A percentile compares a stretch with the other conserved stretches of the same genome.
phyloP scores from a whole-genome alignment of 2,329 filamentous ascomycete species.

The Neonectria neomacrospora region DNA sequence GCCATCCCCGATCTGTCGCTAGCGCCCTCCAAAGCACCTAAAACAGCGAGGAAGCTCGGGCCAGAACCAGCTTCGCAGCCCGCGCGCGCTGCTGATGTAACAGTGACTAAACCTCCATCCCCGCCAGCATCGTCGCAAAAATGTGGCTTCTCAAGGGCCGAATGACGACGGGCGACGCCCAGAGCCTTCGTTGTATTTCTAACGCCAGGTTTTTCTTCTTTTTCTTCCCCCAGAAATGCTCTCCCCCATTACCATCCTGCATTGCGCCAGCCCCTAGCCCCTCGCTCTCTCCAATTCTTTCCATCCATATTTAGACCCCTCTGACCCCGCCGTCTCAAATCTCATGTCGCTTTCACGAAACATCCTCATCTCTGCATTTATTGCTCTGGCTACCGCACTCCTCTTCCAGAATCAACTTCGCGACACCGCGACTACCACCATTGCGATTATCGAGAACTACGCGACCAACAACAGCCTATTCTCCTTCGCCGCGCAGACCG shows the following conservation, averaged over 20 bases:
- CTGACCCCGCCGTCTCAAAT: slow-evolving; percentile 28
- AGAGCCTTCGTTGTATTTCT: slow-evolving; percentile 19
- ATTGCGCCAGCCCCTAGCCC: slow-evolving; percentile 12
- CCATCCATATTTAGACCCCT: slow-evolving; percentile 35
- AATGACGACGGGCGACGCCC: not conserved
- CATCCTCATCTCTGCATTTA: slow-evolving; percentile 45
- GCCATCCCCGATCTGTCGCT: slow-evolving; percentile 1
- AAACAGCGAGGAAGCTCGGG: slow-evolving; percentile 14
- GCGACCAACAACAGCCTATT: slow-evolving; percentile 12
- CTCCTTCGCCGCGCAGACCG: slow-evolving; percentile 6
- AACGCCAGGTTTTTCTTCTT: slow-evolving; percentile 8
- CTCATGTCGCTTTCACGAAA: slow-evolving; percentile 47
- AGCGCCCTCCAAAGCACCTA: slow-evolving; percentile 26
- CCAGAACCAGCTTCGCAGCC: not conserved
- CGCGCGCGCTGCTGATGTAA: slow-evolving; percentile 24
- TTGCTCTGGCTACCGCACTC: slow-evolving; percentile 45
- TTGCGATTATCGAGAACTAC: slow-evolving; percentile 33
- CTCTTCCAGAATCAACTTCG: slow-evolving; percentile 42
- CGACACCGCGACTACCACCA: slow-evolving; percentile 33
- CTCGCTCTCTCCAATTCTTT: slow-evolving; percentile 7
- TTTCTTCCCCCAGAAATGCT: not conserved
- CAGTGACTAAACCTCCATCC: slow-evolving; percentile 22
- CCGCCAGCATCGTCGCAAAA: slow-evolving; percentile 12
- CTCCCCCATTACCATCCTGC: not conserved
- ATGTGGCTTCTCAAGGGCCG: slow-evolving; percentile 6